Base-by-base conservation (phyloP, 768 basidiomycete species). In the Boletus insuetus region DNA sequence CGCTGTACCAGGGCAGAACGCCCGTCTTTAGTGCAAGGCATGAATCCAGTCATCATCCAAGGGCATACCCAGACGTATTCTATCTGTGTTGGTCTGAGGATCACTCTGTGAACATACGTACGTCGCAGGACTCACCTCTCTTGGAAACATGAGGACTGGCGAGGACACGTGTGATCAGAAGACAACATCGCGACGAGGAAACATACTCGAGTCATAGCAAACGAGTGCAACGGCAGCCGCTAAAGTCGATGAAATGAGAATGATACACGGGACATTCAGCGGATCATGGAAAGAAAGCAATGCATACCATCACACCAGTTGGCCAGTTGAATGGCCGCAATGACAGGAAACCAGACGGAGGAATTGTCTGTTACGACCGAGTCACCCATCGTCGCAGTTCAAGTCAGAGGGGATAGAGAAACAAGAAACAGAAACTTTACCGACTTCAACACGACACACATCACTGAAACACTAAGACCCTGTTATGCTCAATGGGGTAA, bases 1-100 rank as follows among this genome's bases (percentile, higher is more conserved):
- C 47, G 52, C 61, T 63, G 22, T 3, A 46, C 24, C 32, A 39
- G 19, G 19, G 22, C 20, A n/a, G 14, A 5, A 10, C 29, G 29
- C 29, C 6, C 14, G 7, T 22, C 31, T 32, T 44, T 0, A 54
- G 42, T 22, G n/a, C 26, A 39, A 41, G 1, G 20, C 6, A 7
- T 26, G 32, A 26, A 26, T 10, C 13, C 13, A 32, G 13, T 17
- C 22, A 20, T n/a, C 7, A 12, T 10, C n/a, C 26, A 14, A 53
- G 26, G 22, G 40, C 64, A 12, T 52, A 62, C 64, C 64, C 63
- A 65, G 14, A 65, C 42, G 37, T 59, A 41, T 56, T 65, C 47
- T 24, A 58, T 58, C 60, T 65, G 20, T 31, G 16, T 16, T n/a
- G 4, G 14, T 24, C 19, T 58, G 42, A 53, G 45, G 13, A 54